Conservation (phyloP, 805 yeast genomes). For the Pachysolen tannophilus region DNA sequence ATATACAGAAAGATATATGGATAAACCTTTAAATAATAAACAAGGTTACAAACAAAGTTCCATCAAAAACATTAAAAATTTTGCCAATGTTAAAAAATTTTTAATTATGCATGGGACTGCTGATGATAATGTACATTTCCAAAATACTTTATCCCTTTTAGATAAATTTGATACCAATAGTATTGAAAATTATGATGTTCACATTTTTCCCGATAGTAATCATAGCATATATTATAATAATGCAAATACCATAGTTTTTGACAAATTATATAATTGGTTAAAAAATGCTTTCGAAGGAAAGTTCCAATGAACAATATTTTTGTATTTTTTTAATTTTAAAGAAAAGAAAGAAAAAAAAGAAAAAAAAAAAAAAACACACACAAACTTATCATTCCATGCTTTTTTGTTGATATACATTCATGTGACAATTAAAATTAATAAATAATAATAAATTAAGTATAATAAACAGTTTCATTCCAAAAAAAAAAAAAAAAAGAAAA, state of each 20-base stretch:
- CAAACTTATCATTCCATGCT: background rate
- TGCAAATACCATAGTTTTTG: constrained; percentile 67
- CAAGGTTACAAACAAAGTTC: constrained; percentile 40
- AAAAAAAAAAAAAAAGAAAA: no score
- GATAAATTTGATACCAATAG: constrained; percentile 44
- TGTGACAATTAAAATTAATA: background rate
- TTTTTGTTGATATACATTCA: background rate
- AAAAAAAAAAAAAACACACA: no score
- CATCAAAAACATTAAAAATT: constrained; percentile 31
- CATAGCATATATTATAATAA: constrained; percentile 77
- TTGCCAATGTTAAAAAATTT: constrained; percentile 45
- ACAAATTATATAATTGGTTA: constrained; percentile 65
- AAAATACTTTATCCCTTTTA: constrained; percentile 54
- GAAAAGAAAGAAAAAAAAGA: background rate
- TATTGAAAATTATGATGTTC: constrained; percentile 77
- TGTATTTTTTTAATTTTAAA: background rate
- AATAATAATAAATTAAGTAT: background rate
- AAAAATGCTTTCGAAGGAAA: constrained; percentile 43
- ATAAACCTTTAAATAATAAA: constrained; percentile 38
- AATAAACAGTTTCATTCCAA: background rate
- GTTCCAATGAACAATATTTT: constrained; percentile 7
- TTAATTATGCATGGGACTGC: constrained; percentile 76
- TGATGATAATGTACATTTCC: constrained; percentile 79
- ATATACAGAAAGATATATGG: constrained; percentile 75
- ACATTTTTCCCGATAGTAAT: constrained; percentile 88